phyloP scores from a whole-genome alignment of 768 basidiomycete species.

The Boletus fagicola region DNA sequence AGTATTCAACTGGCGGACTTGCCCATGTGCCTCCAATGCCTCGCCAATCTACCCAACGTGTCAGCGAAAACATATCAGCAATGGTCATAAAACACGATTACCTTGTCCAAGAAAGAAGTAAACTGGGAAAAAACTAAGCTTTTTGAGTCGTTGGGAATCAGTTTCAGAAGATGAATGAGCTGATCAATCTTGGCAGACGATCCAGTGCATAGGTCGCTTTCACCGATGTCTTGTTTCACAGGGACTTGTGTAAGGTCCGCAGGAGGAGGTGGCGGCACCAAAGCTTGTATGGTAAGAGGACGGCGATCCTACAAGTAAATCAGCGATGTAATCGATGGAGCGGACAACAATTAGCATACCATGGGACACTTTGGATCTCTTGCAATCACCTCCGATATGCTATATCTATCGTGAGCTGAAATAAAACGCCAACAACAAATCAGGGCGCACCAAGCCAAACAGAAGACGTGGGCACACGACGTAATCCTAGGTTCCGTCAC shows the following conservation, averaged over 20 bases:
- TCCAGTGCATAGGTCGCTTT: slow-evolving; percentile 43
- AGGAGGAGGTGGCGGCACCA: slow-evolving; percentile 62
- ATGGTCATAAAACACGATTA: slow-evolving; percentile 19
- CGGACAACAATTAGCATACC: slow-evolving; percentile 40
- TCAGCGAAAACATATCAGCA: background rate
- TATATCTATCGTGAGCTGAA: slow-evolving; percentile 25
- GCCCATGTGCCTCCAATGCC: slow-evolving; percentile 64
- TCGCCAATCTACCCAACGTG: slow-evolving; percentile 60
- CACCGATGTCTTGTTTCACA: slow-evolving; percentile 40
- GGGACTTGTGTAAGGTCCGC: slow-evolving; percentile 67
- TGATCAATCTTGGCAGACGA: slow-evolving; percentile 88
- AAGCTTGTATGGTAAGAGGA: slow-evolving; percentile 47
- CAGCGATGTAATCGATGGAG: background rate
- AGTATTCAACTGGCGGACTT: slow-evolving; percentile 14
- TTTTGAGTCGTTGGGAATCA: slow-evolving; percentile 71
- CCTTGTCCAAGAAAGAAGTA: slow-evolving; percentile 81
- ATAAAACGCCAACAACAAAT: background rate
- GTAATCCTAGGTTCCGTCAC: slow-evolving; percentile 70
- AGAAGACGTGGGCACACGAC: slow-evolving; percentile 69
- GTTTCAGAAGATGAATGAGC: slow-evolving; percentile 64
- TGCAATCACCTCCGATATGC: slow-evolving; percentile 66
- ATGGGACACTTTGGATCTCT: slow-evolving; percentile 81
- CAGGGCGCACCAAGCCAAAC: slow-evolving; percentile 56
- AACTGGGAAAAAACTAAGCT: slow-evolving; percentile 90
- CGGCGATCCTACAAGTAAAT: slow-evolving; percentile 62